Evolutionary conservation across 257 asterid genomes (phyloP), one percentile per base, ranked within the genome.

Genomic region (Penstemon davidsonii): DNA sequence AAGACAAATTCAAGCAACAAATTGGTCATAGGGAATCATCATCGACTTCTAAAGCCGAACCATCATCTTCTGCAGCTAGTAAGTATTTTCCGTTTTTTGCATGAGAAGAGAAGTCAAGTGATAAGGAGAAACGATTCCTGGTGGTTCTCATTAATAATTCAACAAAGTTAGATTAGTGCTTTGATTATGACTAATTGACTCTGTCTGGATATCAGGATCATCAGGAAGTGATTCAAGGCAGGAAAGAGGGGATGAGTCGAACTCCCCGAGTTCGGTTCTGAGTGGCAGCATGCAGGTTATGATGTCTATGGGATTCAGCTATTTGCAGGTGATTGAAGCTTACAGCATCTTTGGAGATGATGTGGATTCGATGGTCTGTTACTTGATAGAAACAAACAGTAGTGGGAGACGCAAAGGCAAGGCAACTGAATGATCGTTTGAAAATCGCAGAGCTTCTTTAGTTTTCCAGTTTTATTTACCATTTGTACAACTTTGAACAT

Each of bases 41-140:
- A 0, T 89, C 98, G 2, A 87, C 96, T 66, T 89, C 99, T 61
- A 70, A 80, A 45, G 96, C 99, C 4, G 99, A 94, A 67, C 99
- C 99, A 63, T 94, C 99, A 51, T 94, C 96, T n/a, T 94, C 99
- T 49, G 93, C 96, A 67, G 90, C 96, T 61, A 83, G 99, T 94
- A 70, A 88, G 97, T 88, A 64, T 63, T 12, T 33, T 18, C 65
- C 15, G n/a, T n/a, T 7, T 45, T 9, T 37, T 19, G 4, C 38
- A 19, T 12, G 13, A 57, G 19, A 46, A 57, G 11, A 46, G 1
- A 25, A 25, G 9, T 37, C 33, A 18, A n/a, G n/a, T 38, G 4
- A 38, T 47, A 5, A 43, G n/a, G 33, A 52, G 37, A 45, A 12
- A 38, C 2, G 12, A 2, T 42, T 0, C 36, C 7, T 58, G 55